Conservation (phyloP, 2,329 filamentous ascomycete species). For the Emmonsiellopsis sp. region DNA sequence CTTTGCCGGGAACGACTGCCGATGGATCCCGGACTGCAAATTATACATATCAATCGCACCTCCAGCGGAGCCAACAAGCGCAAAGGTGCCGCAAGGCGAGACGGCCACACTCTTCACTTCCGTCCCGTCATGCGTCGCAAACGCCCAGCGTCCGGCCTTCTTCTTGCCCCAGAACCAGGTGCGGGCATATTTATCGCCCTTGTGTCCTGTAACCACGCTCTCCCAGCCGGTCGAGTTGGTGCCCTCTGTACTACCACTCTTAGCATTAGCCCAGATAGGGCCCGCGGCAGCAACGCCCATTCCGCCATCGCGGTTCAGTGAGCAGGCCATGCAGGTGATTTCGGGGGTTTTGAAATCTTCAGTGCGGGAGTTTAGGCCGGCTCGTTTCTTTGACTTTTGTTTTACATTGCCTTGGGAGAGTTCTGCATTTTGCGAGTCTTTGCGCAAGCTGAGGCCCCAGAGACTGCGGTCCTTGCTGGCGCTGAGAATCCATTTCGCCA, state of each 20-base stretch:
- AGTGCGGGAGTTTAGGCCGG: slow-evolving; percentile 13
- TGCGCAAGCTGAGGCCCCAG: slow-evolving; percentile 92
- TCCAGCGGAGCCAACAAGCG: slow-evolving; percentile 72
- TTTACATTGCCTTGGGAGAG: slow-evolving; percentile 83
- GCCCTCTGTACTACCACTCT: slow-evolving; percentile 57
- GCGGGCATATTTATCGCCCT: slow-evolving; percentile 70
- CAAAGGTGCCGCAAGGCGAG: slow-evolving; percentile 88
- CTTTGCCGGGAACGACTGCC: slow-evolving; percentile 76
- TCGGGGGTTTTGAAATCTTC: slow-evolving; percentile 71
- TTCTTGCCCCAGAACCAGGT: slow-evolving; percentile 99
- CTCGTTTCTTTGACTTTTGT: slow-evolving; percentile 73
- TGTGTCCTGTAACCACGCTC: slow-evolving; percentile 88
- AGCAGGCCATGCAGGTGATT: slow-evolving; percentile 85
- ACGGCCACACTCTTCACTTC: slow-evolving; percentile 78
- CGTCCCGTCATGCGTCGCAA: slow-evolving; percentile 75
- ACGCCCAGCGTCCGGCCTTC: slow-evolving; percentile 83
- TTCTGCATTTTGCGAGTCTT: slow-evolving; percentile 88
- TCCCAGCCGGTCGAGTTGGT: slow-evolving; percentile 88
- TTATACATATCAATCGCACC: slow-evolving; percentile 94
- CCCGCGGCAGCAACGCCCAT: slow-evolving; percentile 77
- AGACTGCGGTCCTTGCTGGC: slow-evolving; percentile 82
- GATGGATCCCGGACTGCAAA: slow-evolving; percentile 81
- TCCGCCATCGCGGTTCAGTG: slow-evolving; percentile 86
- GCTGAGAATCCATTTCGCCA: slow-evolving; percentile 90
- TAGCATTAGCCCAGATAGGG: slow-evolving; percentile 73